Base-by-base conservation (phyloP, 2,329 filamentous ascomycete genomes). In the Aspergillus hiratsukae region DNA sequence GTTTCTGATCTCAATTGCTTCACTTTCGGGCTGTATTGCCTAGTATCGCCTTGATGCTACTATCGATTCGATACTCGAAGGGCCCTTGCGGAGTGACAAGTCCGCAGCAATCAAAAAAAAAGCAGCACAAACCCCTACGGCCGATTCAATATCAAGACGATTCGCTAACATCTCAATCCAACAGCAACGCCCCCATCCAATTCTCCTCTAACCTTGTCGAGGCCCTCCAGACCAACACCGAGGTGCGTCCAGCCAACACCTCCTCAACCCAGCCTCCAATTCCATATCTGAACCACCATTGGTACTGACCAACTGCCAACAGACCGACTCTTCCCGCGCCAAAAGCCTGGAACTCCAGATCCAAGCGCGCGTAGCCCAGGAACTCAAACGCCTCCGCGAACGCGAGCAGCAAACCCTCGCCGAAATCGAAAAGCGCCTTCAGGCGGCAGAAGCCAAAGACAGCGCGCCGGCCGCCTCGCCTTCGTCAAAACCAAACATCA, bases 291-390 rank as follows among this genome's bases (percentile, higher is more conserved):
- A 7, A 31, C 31, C 45, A 52, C 50, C 43, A 28, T 50, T 57
- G n/a, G n/a, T n/a, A 23, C 49, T 48, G 40, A 43, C 51, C 48
- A 56, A 31, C 50, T 27, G 54, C 57, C 46, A 17, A 52, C 52
- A 97, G 93, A 93, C 89, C 76, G 92, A 97, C 78, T 86, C 87
- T 58, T 92, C 91, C 63, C 91, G 93, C 72, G 83, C 88, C 68
- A 90, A 90, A 77, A 81, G 87, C 69, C 79, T 91, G 74, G 93
- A 97, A 78, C 85, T 94, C 61, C 88, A 93, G 68, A 87, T 96
- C 74, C 92, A 97, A 79, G 80, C 85, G 71, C 92, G 93, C 75
- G 90, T 97, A 59, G 85, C 88, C 68, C 82, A 86, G 67, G 92
- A 97, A 78, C 90, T 97, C 64, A 86, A 88, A 75, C 87, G 87